A percentile compares a stretch with the other conserved stretches of the same genome.
Evolutionary conservation across 2,329 filamentous ascomycete species (phyloP).

Genomic region (Monosporascus cannonballus): DNA sequence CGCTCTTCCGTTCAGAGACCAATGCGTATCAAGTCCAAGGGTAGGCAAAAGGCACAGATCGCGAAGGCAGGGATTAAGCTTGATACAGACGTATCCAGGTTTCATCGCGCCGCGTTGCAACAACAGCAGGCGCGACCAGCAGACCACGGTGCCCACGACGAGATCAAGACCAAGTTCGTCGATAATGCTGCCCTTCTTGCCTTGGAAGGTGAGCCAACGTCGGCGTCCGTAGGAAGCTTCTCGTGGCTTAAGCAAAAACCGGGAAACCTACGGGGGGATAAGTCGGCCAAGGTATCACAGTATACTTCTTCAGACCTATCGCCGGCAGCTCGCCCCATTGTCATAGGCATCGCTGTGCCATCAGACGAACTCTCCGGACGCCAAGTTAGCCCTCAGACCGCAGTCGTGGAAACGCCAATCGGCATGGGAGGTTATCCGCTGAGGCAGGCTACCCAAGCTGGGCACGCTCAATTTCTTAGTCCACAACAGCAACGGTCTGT

Average conservation of each 20-base stretch:
- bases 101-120: conserved; percentile 39
- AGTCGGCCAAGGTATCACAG: conserved; percentile 19
- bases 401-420: conserved; percentile 33
- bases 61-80: conserved; percentile 59
- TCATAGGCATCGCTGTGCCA: conserved; percentile 64
- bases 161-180: conserved; percentile 42
- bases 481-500: conserved; percentile 41
- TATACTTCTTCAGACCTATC: conserved; percentile 46
- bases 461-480: conserved; percentile 15
- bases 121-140: conserved; percentile 25
- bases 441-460: conserved; percentile 10
- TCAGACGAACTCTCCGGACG: conserved; percentile 41
- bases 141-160: conserved; percentile 18
- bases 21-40: conserved; percentile 49
- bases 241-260: conserved; percentile 46
- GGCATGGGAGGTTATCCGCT: conserved; percentile 24
- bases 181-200: conserved; percentile 55
- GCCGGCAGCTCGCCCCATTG: conserved; percentile 63
- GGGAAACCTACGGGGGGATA: conserved; percentile 10
- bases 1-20: conserved; percentile 35
- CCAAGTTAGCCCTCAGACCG: conserved; percentile 46
- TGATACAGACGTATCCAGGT: conserved; percentile 61
- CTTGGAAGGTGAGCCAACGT: conserved; percentile 49
- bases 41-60: conserved; percentile 55
- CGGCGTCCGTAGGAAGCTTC: conserved; percentile 50